Evolutionary conservation across 75 land plant genomes (phyloP).

Genomic region (Cupressus sempervirens): DNA sequence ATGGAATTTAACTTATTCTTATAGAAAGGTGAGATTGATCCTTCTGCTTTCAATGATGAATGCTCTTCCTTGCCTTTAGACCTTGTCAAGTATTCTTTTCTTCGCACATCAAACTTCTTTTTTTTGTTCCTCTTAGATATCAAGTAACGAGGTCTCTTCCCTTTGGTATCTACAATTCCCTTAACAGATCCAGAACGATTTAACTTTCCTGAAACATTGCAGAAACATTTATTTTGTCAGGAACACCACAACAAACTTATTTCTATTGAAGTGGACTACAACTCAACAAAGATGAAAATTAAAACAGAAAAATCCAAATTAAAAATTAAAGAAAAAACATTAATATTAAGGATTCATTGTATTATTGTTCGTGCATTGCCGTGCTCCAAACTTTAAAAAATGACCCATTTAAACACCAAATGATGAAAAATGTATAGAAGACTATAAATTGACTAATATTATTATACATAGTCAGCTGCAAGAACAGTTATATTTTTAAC

Average conservation of each 20-base stretch:
- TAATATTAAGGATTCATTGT: background rate
- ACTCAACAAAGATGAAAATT: background rate
- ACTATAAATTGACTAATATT: background rate
- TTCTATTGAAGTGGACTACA: background rate
- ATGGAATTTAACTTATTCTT: background rate
- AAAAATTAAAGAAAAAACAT: background rate
- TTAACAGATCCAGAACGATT: background rate
- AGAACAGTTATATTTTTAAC: background rate
- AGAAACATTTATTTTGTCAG: background rate
- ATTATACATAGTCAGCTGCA: background rate
- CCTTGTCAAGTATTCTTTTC: slow-evolving; percentile 8
- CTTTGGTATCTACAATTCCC: background rate
- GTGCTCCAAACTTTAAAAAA: background rate
- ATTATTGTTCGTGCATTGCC: background rate
- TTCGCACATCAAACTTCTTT: background rate
- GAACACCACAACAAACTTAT: background rate
- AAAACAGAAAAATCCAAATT: background rate
- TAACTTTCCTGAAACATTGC: background rate
- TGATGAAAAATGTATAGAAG: background rate
- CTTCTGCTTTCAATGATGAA: background rate
- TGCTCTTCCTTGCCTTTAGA: background rate
- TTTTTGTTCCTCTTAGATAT: background rate
- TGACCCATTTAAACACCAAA: background rate
- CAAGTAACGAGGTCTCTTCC: background rate
- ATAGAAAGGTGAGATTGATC: background rate